Base-by-base conservation (phyloP, 2,329 filamentous ascomycete species). In the Hawksworthiomyces lignivorus region DNA sequence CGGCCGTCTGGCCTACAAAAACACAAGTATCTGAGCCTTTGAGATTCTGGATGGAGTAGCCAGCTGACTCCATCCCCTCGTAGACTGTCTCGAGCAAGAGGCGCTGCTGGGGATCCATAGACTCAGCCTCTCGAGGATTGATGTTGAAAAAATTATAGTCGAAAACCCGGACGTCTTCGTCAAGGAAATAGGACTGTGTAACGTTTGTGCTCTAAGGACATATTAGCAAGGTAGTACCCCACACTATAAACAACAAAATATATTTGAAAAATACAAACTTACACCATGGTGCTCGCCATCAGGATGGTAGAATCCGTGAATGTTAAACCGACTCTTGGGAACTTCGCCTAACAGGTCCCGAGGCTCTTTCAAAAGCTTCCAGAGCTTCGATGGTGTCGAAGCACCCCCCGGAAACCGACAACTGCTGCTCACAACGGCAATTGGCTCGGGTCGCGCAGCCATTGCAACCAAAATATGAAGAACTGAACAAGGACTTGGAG, bases 61-160 rank as follows among this genome's bases (percentile, higher is more conserved):
- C 64, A 3, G 54, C 55, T 8, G 55, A 48, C 45, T 64, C 62
- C 2, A 65, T 43, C 4, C 52, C 54, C 39, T 65, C 59, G 38
- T 62, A 65, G 8, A 56, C 53, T 0, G 53, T 54, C 43, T 66
- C 61, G 3, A 63, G 51, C n/a, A 60, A 32, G 12, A 56, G 46
- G 0, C 60, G 48, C 17, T 61, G 56, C 27, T 61, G 56, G 0
- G 58, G 58, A 26, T 62, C 60, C 42, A 64, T 60, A 11, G 53
- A 45, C 11, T 51, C 49, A 15, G 59, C 59, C 36, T 64, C 61
- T 9, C 45, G 44, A 2, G 51, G 48, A 5, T 50, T 51, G 19
- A 64, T 55, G 35, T 52, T 49, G 48, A 65, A 65, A 39, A 63
- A 64, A 0, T 20, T 15, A 19, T 58, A 56, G 37, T 68, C 62